phyloP scores from a whole-genome alignment of 2,329 filamentous ascomycete species.

The Aspergillus brasiliensis region DNA sequence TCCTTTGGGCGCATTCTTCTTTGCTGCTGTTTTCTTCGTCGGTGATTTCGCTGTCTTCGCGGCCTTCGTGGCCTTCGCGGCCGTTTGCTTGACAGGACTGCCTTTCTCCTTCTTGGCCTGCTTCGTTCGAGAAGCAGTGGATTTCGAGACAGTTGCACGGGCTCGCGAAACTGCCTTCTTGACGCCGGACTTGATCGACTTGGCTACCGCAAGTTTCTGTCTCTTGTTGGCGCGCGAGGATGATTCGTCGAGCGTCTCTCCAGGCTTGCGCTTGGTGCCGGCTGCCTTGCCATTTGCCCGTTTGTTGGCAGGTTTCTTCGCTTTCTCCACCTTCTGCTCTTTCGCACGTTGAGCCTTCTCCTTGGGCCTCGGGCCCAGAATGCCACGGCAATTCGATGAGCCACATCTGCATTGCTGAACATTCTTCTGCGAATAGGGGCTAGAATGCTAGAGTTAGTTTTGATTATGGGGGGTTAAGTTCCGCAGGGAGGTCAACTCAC shows the following conservation, averaged over 20 bases:
- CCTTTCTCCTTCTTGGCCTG: conserved; percentile 21
- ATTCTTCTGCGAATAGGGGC: conserved; percentile 62
- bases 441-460: conserved; percentile 27
- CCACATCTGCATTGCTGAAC: conserved; percentile 67
- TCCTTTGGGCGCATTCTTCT: conserved; percentile 16
- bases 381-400: conserved; percentile 61
- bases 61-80: conserved; percentile 19
- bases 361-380: conserved; percentile 60
- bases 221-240: conserved; percentile 35
- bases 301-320: conserved; percentile 27
- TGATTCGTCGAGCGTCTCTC: conserved; percentile 28
- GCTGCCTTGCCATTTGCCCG: conserved; percentile 18
- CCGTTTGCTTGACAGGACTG: conserved; percentile 13
- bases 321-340: conserved; percentile 26
- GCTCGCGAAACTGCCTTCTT: conserved; percentile 34
- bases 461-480: neutral
- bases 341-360: conserved; percentile 46
- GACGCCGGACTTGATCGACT: conserved; percentile 36
- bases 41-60: conserved; percentile 15
- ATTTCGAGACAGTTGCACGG: conserved; percentile 25
- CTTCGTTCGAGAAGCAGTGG: conserved; percentile 18
- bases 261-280: conserved; percentile 39
- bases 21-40: conserved; percentile 15
- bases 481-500: conserved; percentile 41
- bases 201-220: conserved; percentile 29